Base-by-base conservation (phyloP, 169 alveolate species). In the Plasmodium chabaudi region DNA sequence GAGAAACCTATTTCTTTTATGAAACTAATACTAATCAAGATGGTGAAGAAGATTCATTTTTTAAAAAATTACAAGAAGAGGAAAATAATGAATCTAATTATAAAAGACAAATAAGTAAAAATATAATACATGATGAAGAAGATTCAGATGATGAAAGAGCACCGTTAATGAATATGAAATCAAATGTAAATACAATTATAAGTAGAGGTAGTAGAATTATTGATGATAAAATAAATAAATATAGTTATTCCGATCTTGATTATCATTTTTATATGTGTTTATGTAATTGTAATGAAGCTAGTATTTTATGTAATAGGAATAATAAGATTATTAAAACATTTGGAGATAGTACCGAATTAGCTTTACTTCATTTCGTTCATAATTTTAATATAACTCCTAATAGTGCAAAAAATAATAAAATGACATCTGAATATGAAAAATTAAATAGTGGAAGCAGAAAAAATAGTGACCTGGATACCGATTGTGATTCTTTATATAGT, bases 1-100 rank as follows among this genome's bases (percentile, higher is more conserved):
- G 92, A 0, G 88, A 92, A 19, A 89, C 86, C 9, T 92, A 72
- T 21, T 92, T 65, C 13, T 92, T 92, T 67, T 92, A 88, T 56
- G 92, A 87, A 56, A 67, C 93, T 0, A 71, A 56, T 49, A 68
- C 6, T 6, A 51, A 60, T 5, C 46, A 70, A 2, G 65, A 39
- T 6, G 12, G 21, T 1, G 64, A 65, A 5, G 79, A 71, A 2
- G 51, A 72, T 2, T 75, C 91, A 9, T 64, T 84, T 73, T 84
- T 68, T 61, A 75, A 88, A 9, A 74, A 64, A 9, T 53, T 57
- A 15, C 34, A 63, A 60, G 59, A 51, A 51, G 17, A 0, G 6
- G 6, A 3, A 15, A 51, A 15, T 51, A 6, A 51, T 2, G 19
- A 13, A 15, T 4, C 12, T 19, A 51, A 10, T 17, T n/a, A 9